These are phyloP conservation scores for Stylosanthes scabra DNA, from an alignment of 331 rosid species.

Conservation along the genomic window DNA sequence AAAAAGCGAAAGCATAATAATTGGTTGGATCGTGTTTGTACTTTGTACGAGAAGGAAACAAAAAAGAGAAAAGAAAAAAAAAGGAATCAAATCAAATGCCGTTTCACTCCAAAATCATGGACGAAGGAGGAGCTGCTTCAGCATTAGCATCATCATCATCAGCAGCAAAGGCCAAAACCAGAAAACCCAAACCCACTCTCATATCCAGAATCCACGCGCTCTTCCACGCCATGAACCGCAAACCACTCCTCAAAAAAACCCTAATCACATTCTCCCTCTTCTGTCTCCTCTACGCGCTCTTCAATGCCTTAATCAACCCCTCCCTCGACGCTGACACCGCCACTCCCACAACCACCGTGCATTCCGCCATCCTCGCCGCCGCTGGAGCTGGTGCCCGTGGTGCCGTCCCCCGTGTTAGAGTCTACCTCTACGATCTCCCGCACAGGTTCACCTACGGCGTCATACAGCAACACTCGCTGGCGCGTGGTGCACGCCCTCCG, in stretches of 20 bases:
- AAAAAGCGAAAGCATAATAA: not conserved
- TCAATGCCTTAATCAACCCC: constrained; percentile 64
- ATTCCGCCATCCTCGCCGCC: constrained; percentile 29
- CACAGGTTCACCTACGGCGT: constrained; percentile 72
- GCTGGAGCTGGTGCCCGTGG: not conserved
- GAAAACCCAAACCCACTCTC: constrained; percentile 34
- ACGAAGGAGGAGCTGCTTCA: constrained; percentile 34
- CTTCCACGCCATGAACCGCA: constrained; percentile 61
- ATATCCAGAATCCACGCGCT: constrained; percentile 7
- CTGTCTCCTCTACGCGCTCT: constrained; percentile 57
- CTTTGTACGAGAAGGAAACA: not conserved
- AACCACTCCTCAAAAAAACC: constrained; percentile 65
- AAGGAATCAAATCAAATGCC: constrained; percentile 16
- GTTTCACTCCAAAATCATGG: constrained; percentile 29
- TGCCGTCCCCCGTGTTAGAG: constrained; percentile 35
- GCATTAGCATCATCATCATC: not conserved
- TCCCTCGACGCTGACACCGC: constrained; percentile 43
- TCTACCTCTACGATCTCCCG: constrained; percentile 83
- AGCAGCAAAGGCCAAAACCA: constrained; percentile 20
- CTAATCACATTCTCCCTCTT: constrained; percentile 53
- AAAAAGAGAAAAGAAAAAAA: not conserved
- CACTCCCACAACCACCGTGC: constrained; percentile 33
- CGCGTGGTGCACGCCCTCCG: constrained; percentile 64
- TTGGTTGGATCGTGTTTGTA: no score
- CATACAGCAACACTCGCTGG: constrained; percentile 68